A percentile compares a stretch with the other conserved stretches of the same genome.
Conservation (phyloP, 768 basidiomycete species). For the Termitomyces heimii region DNA sequence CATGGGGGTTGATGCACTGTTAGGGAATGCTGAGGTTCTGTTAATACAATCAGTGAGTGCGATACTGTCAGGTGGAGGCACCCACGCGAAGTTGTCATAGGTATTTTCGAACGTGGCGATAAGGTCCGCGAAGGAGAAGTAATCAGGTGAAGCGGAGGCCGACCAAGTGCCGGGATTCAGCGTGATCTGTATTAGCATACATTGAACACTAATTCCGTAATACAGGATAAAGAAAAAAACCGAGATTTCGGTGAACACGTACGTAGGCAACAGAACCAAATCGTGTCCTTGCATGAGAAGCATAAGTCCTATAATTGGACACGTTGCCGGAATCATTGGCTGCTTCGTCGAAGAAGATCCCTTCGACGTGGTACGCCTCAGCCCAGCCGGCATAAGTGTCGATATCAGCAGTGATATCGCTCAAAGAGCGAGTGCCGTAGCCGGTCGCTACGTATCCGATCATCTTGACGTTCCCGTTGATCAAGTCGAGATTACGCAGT, state of each 20-base stretch:
- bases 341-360: constrained; percentile 34
- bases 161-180: not conserved
- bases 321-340: constrained; percentile 11
- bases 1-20: constrained; percentile 12
- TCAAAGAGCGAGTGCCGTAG: constrained; percentile 13
- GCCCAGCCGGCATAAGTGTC: constrained; percentile 25
- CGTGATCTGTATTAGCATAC: not conserved
- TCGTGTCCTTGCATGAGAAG: constrained; percentile 9
- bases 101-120: constrained; percentile 24
- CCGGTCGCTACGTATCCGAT: constrained; percentile 27
- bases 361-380: constrained; percentile 21
- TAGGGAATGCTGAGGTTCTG: constrained; percentile 18
- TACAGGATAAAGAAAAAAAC: too few species aligned
- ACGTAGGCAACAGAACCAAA: constrained; percentile 10
- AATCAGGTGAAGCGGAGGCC: not conserved
- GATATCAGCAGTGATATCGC: constrained; percentile 20
- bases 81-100: constrained; percentile 22
- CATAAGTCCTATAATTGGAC: constrained; percentile 18
- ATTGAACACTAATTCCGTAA: not conserved
- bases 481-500: constrained; percentile 8
- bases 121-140: constrained; percentile 11
- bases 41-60: not conserved
- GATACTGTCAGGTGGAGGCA: not conserved
- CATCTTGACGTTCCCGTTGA: constrained; percentile 19
- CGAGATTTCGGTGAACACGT: constrained; percentile 7